Evolutionary conservation across 1,284 basidiomycete genomes (phyloP).

Genomic region (Xanthoconium separans): DNA sequence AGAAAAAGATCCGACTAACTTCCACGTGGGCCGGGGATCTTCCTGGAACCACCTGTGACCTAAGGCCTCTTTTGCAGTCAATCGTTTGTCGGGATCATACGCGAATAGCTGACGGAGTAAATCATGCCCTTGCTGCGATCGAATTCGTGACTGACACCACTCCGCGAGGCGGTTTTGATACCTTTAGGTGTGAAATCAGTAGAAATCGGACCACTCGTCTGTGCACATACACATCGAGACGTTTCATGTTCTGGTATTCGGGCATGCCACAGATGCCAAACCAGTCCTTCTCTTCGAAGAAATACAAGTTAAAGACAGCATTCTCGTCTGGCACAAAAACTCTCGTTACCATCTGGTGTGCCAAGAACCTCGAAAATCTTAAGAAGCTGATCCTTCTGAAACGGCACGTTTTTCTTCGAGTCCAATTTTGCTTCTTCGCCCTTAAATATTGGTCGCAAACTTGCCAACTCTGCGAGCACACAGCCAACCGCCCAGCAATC

Average conservation of each 20-base stretch:
- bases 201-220: neutral
- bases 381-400: slow-evolving; percentile 91
- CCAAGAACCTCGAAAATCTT: slow-evolving; percentile 97
- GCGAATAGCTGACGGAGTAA: slow-evolving; percentile 83
- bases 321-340: neutral
- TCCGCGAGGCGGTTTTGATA: slow-evolving; percentile 66
- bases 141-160: slow-evolving; percentile 77
- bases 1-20: slow-evolving; percentile 45
- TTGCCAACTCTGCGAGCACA: slow-evolving; percentile 94
- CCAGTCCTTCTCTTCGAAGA: slow-evolving; percentile 74
- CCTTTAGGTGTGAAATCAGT: slow-evolving; percentile 35
- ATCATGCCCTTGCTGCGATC: slow-evolving; percentile 69
- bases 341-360: slow-evolving; percentile 73
- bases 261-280: slow-evolving; percentile 85
- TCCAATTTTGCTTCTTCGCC: slow-evolving; percentile 98
- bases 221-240: slow-evolving; percentile 67
- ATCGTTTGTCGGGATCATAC: slow-evolving; percentile 87
- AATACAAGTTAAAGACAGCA: slow-evolving; percentile 1
- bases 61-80: slow-evolving; percentile 82
- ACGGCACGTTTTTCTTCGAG: slow-evolving; percentile 89
- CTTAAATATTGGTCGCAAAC: slow-evolving; percentile 95
- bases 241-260: slow-evolving; percentile 82
- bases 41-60: slow-evolving; percentile 81
- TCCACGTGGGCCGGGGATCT: slow-evolving; percentile 71
- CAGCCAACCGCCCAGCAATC: slow-evolving; percentile 97